A percentile compares a stretch with the other conserved stretches of the same genome.
Conservation (phyloP, 1,139 yeast genomes). For the Kurtzmaniella quercitrusa region DNA sequence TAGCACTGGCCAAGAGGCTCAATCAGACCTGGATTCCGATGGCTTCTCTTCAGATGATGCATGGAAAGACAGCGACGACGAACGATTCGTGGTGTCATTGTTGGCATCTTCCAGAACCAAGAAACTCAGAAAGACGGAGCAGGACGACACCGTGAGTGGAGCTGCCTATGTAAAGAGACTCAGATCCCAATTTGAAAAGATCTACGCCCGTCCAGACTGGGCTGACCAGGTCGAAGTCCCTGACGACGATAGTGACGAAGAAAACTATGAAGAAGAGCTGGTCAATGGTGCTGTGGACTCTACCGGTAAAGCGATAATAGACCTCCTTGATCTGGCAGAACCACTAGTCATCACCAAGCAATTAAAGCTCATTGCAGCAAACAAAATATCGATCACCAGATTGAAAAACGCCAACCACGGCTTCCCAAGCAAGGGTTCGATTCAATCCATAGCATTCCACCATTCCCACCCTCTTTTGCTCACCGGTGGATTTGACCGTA, state of each 20-base stretch:
- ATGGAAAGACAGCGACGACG: slow-evolving; percentile 95
- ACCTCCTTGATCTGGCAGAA: slow-evolving; percentile 55
- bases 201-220: slow-evolving; percentile 90
- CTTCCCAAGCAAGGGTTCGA: slow-evolving; percentile 66
- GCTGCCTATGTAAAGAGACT: slow-evolving; percentile 65
- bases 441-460: slow-evolving; percentile 83
- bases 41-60: slow-evolving; percentile 44
- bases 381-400: slow-evolving; percentile 67
- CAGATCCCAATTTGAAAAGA: slow-evolving; percentile 79
- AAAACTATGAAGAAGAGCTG: slow-evolving; percentile 14
- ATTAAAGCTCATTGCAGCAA: slow-evolving; percentile 63
- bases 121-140: slow-evolving; percentile 64
- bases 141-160: slow-evolving; percentile 61
- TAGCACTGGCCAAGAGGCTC: slow-evolving; percentile 22
- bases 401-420: slow-evolving; percentile 81
- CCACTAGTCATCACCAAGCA: slow-evolving; percentile 49
- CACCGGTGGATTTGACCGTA: slow-evolving; percentile 90
- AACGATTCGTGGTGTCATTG: slow-evolving; percentile 54
- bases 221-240: slow-evolving; percentile 41
- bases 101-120: slow-evolving; percentile 55
- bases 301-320: slow-evolving; percentile 45
- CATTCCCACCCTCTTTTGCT: slow-evolving; percentile 77
- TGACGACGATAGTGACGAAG: slow-evolving; percentile 31
- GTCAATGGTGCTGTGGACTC: background rate
- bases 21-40: slow-evolving; percentile 26